phyloP scores from a whole-genome alignment of 1,284 basidiomycete species.

The Heterobasidion irregulare region DNA sequence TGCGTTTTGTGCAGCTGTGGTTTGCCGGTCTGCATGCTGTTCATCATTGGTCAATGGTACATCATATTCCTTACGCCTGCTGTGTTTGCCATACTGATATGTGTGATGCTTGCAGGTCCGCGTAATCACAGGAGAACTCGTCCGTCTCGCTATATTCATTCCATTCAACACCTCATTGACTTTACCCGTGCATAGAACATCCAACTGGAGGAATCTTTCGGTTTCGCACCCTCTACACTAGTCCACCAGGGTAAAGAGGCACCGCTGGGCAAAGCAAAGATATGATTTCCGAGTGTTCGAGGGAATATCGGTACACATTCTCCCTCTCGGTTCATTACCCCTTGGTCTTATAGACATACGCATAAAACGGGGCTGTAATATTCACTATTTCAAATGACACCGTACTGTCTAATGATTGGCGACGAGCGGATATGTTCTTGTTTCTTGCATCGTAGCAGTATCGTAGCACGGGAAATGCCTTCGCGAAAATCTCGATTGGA shows the following conservation, averaged over 20 bases:
- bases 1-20: slow-evolving; percentile 52
- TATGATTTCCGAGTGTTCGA: slow-evolving; percentile 14
- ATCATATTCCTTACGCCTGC: slow-evolving; percentile 12
- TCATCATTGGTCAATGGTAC: slow-evolving; percentile 80
- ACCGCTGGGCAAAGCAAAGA: slow-evolving; percentile 35
- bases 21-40: slow-evolving; percentile 78
- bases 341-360: background rate
- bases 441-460: too few relatives aligned
- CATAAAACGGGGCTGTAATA: too few relatives aligned
- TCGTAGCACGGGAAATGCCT: too few relatives aligned
- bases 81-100: background rate
- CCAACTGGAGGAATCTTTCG: slow-evolving; percentile 62
- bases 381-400: too few relatives aligned
- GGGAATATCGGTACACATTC: background rate
- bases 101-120: slow-evolving; percentile 41
- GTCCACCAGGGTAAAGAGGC: slow-evolving; percentile 51
- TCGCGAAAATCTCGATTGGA: too few relatives aligned
- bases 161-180: slow-evolving; percentile 2
- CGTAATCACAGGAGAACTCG: slow-evolving; percentile 73
- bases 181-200: slow-evolving; percentile 40
- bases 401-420: too few relatives aligned
- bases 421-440: too few relatives aligned
- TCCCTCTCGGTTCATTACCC: slow-evolving; percentile 4
- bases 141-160: slow-evolving; percentile 23
- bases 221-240: slow-evolving; percentile 75